Base-by-base conservation (phyloP, 2,329 filamentous ascomycete species). In the Hymenoscyphus repandus region DNA sequence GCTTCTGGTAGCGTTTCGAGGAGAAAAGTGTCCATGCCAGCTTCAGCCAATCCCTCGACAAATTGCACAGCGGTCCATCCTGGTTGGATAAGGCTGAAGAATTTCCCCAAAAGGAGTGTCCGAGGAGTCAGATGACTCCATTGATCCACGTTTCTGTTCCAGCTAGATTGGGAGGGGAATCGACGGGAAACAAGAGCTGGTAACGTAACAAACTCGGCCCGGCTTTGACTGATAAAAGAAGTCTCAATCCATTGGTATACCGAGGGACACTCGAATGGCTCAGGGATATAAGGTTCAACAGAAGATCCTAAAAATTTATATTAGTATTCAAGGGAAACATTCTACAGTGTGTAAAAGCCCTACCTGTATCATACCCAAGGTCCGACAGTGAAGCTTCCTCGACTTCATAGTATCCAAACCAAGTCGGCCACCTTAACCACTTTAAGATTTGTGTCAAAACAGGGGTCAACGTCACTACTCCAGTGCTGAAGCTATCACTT, bases 1-100 rank as follows among this genome's bases (percentile, higher is more conserved):
- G 88, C 83, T 67, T 95, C 90, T 1, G 93, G 92, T 1, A 97
- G 73, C 0, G 88, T 90, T 56, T 95, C 88, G 13, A 97, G 76
- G 44, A 91, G 72, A 20, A 78, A 73, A 9, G 70, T 69, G 6
- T 78, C 83, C 42, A 96, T 80, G 0, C 85, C 84, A 54, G 84
- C 84, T 39, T 80, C 73, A 52, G 85, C 76, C 70, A 96, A 84
- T 20, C 85, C 75, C 63, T 93, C 85, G 2, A 95, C 85, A 56
- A 86, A 80, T 56, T 85, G 78, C 5, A 78, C 72, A 27, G 77
- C 74, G 11, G 75, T 75, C 46, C 73, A 75, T 12, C 73, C 72
- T 7, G 72, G 68, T 13, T 71, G 73, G 17, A 86, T 69, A 5
- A 77, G 72, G 9, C 74, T 73, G 57, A 92, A 85, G 50, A 92